Percentiles rank a stretch among this genome's conserved stretches.
These are phyloP conservation scores for Rhodosporidiobolus odoratus DNA, from an alignment of 768 basidiomycete genomes.

Conservation along the genomic window DNA sequence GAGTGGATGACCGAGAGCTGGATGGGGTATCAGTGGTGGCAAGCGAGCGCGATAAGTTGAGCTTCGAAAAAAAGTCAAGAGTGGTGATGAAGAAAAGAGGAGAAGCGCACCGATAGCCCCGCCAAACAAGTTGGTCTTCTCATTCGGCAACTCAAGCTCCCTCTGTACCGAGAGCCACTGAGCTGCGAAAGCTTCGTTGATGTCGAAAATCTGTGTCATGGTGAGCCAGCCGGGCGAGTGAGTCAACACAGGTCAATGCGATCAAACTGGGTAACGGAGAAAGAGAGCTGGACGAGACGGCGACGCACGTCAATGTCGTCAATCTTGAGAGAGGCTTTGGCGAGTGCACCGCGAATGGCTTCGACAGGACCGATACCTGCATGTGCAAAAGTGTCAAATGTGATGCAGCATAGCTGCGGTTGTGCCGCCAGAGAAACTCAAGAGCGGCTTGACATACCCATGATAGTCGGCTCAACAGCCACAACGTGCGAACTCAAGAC, in stretches of 20 bases:
- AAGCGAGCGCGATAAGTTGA: neutral
- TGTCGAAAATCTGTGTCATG: conserved; percentile 29
- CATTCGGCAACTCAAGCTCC: conserved; percentile 46
- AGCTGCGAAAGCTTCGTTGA: conserved; percentile 48
- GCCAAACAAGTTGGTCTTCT: conserved; percentile 43
- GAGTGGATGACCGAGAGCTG: conserved; percentile 41
- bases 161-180: conserved; percentile 49
- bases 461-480: conserved; percentile 49
- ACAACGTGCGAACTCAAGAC: conserved; percentile 48
- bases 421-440: neutral
- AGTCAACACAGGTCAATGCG: neutral
- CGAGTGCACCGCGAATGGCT: conserved; percentile 40
- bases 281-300: neutral
- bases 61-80: neutral
- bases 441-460: conserved; percentile 41
- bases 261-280: neutral
- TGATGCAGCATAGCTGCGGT: neutral
- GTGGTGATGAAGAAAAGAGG: neutral
- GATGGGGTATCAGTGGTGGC: too few species aligned
- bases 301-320: conserved; percentile 46
- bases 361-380: conserved; percentile 48
- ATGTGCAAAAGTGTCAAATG: neutral
- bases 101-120: conserved; percentile 47
- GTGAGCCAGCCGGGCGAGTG: neutral
- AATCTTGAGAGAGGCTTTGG: conserved; percentile 40